A percentile compares a stretch with the other conserved stretches of the same genome.
Conservation (phyloP, 2,329 filamentous ascomycete species). For the Diaporthe nobilis region DNA sequence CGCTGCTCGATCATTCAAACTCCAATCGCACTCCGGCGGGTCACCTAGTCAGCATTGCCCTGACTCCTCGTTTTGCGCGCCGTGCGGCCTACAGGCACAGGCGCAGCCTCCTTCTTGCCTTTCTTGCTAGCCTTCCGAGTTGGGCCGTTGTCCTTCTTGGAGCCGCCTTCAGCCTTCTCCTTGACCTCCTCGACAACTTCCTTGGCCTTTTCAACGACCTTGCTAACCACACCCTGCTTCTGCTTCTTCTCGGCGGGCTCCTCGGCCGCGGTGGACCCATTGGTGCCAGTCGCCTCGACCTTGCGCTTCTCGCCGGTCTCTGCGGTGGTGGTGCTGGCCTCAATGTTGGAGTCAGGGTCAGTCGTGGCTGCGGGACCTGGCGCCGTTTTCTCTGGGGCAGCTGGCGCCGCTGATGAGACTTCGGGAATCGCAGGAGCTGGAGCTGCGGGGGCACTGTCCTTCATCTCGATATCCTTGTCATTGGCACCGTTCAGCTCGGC, state of each 20-base stretch:
- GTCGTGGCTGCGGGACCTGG: constrained; percentile 9
- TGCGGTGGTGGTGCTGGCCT: not conserved
- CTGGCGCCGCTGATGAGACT: not conserved
- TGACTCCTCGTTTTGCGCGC: constrained; percentile 58
- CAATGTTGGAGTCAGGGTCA: constrained; percentile 16
- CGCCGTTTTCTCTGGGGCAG: constrained; percentile 13
- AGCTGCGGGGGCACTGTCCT: constrained; percentile 37
- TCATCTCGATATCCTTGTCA: constrained; percentile 43
- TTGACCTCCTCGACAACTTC: constrained; percentile 38
- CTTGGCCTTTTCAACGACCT: constrained; percentile 41
- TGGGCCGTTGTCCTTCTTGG: constrained; percentile 34
- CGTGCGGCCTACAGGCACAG: constrained; percentile 52
- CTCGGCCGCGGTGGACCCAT: constrained; percentile 13
- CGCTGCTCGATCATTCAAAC: not conserved
- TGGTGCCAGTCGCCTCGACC: constrained; percentile 36
- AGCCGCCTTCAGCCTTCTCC: constrained; percentile 15
- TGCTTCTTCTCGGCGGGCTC: constrained; percentile 41
- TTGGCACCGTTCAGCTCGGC: constrained; percentile 1
- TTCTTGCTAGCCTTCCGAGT: constrained; percentile 46
- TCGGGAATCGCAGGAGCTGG: constrained; percentile 7
- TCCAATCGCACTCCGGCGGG: not conserved
- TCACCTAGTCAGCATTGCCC: constrained; percentile 43
- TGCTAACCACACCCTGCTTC: constrained; percentile 37
- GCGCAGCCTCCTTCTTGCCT: constrained; percentile 45
- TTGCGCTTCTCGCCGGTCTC: constrained; percentile 47